A percentile compares a stretch with the other conserved stretches of the same genome.
These are phyloP conservation scores for Talaromyces atroroseus DNA, from an alignment of 2,329 filamentous ascomycete genomes.

Conservation along the genomic window DNA sequence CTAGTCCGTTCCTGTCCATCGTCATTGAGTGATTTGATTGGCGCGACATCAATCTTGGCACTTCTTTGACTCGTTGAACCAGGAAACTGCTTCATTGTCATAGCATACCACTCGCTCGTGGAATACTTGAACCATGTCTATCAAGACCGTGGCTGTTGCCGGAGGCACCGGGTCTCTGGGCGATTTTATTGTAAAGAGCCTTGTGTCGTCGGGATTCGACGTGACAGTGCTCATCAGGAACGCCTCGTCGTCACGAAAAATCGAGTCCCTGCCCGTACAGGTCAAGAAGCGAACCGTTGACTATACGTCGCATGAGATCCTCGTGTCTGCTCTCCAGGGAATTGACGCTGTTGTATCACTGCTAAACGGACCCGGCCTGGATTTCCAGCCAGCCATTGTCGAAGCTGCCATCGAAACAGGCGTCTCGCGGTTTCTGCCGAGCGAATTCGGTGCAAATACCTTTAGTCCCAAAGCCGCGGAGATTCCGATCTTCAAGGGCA, in stretches of 20 bases:
- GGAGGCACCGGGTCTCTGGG: background rate
- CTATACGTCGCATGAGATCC: background rate
- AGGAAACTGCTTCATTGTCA: too few relatives aligned
- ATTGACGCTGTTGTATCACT: background rate
- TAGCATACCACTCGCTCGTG: too few relatives aligned
- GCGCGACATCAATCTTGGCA: background rate
- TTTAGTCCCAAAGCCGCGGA: background rate
- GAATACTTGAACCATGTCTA: background rate
- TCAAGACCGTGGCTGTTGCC: background rate
- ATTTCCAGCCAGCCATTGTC: background rate
- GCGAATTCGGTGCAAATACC: background rate
- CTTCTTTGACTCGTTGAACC: too few relatives aligned
- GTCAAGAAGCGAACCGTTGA: background rate
- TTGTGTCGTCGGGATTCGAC: background rate
- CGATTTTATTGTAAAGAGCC: background rate
- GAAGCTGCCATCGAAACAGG: background rate
- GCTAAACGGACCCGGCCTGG: background rate
- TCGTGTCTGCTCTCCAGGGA: background rate
- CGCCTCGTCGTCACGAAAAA: too few relatives aligned
- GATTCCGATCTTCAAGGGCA: background rate
- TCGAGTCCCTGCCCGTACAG: background rate
- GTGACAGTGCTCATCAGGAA: background rate
- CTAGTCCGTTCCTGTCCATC: background rate
- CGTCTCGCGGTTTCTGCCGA: background rate
- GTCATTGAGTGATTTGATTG: background rate